Conservation (phyloP, 2,329 filamentous ascomycete species). For the Ascochyta rabiei region DNA sequence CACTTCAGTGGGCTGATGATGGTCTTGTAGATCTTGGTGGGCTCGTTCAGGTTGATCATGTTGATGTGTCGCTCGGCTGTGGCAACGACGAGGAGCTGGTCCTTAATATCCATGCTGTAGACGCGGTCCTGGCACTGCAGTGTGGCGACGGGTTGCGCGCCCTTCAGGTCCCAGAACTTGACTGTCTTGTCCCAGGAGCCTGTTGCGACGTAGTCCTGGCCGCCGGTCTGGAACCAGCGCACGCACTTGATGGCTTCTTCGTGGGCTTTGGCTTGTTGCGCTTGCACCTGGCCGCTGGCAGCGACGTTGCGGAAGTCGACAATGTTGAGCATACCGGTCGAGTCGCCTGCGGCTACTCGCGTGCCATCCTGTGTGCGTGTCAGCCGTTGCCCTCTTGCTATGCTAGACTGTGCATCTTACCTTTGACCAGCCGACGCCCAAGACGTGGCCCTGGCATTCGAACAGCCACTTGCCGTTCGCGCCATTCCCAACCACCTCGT, state of each 20-base stretch:
- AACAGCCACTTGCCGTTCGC: constrained; percentile 86
- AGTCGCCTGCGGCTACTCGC: constrained; percentile 84
- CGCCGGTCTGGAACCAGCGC: constrained; percentile 66
- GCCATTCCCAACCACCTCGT: constrained; percentile 84
- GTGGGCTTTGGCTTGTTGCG: constrained; percentile 71
- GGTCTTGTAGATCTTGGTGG: constrained; percentile 92
- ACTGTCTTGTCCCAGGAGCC: constrained; percentile 91
- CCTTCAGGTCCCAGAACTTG: constrained; percentile 84
- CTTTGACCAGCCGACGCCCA: constrained; percentile 86
- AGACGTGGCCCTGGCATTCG: constrained; percentile 79
- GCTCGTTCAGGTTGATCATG: constrained; percentile 87
- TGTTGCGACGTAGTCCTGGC: constrained; percentile 83
- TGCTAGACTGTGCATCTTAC: constrained; percentile 57
- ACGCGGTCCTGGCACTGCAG: constrained; percentile 76
- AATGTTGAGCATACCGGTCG: constrained; percentile 88
- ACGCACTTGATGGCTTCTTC: constrained; percentile 81
- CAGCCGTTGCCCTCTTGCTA: constrained; percentile 8
- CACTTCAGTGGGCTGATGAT: constrained; percentile 96
- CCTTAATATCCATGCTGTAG: constrained; percentile 90
- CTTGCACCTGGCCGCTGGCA: constrained; percentile 31
- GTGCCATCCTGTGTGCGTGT: constrained; percentile 73
- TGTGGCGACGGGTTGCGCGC: constrained; percentile 66
- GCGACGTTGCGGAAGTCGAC: constrained; percentile 72
- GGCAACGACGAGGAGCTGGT: constrained; percentile 86
- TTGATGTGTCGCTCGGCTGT: constrained; percentile 97